Evolutionary conservation across 2,329 filamentous ascomycete species (phyloP).

Genomic region (Thielaviopsis ethacetica): DNA sequence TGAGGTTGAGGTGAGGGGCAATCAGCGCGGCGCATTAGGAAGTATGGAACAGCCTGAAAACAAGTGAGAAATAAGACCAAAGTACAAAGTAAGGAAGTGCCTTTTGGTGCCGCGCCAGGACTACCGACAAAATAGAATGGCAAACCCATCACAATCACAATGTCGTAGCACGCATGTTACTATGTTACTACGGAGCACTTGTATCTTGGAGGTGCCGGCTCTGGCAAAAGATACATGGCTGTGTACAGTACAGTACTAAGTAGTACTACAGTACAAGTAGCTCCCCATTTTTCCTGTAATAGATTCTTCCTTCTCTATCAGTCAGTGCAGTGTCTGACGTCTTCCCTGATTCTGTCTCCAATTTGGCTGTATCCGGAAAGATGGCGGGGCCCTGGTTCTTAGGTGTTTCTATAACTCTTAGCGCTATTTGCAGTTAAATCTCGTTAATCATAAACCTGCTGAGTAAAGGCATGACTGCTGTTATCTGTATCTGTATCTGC

Average conservation of each 20-base stretch:
- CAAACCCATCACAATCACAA: too few species aligned
- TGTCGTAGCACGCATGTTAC: neutral
- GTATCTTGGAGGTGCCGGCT: neutral
- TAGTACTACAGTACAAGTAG: too few species aligned
- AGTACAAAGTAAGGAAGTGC: too few species aligned
- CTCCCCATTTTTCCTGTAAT: neutral
- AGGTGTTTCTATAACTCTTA: neutral
- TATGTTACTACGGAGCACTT: too few species aligned
- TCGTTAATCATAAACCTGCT: neutral
- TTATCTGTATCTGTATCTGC: too few species aligned
- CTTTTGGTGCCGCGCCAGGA: too few species aligned
- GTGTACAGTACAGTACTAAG: too few species aligned
- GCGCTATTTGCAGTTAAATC: neutral
- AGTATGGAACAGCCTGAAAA: neutral
- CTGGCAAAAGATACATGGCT: neutral
- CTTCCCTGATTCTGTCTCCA: neutral
- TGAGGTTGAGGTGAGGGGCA: too few species aligned
- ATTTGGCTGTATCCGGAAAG: constrained; percentile 2
- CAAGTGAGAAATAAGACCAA: neutral
- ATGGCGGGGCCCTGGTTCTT: neutral
- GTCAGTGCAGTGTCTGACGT: neutral
- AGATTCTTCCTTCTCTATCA: neutral
- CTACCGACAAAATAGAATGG: neutral
- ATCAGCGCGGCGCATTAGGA: neutral
- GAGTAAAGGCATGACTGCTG: too few species aligned